phyloP scores from a whole-genome alignment of 2,329 filamentous ascomycete species.

The Ceratocystiopsis minuta region DNA sequence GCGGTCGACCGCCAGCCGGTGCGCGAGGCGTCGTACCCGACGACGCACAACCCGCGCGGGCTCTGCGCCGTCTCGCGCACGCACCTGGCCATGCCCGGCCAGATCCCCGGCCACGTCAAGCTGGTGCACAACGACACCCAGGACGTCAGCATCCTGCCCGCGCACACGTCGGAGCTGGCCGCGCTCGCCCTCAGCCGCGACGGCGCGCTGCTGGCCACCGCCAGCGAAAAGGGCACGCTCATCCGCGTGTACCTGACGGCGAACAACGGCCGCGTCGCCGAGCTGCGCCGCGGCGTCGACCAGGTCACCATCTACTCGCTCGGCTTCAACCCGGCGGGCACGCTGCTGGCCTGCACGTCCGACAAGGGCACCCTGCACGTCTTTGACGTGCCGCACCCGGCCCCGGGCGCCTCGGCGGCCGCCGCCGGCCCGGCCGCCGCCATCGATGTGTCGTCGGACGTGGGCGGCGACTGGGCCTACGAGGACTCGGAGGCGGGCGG shows the following conservation, averaged over 20 bases:
- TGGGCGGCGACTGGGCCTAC: constrained; percentile 8
- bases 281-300: constrained; percentile 71
- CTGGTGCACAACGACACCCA: constrained; percentile 60
- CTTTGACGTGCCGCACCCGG: constrained; percentile 57
- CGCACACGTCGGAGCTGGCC: constrained; percentile 62
- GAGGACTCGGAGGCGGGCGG: constrained; percentile 7
- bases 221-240: constrained; percentile 80
- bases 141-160: constrained; percentile 85
- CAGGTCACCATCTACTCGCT: constrained; percentile 74
- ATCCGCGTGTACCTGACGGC: constrained; percentile 69
- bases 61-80: constrained; percentile 61
- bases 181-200: constrained; percentile 67
- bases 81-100: constrained; percentile 65
- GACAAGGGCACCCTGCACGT: constrained; percentile 94
- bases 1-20: constrained; percentile 55
- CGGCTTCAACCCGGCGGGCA: constrained; percentile 67
- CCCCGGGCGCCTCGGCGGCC: not conserved
- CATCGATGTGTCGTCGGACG: not conserved
- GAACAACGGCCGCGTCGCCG: constrained; percentile 63
- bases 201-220: constrained; percentile 68
- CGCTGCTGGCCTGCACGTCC: constrained; percentile 74
- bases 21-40: constrained; percentile 62
- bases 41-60: constrained; percentile 66
- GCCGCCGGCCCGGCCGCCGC: not conserved
- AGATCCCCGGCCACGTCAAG: constrained; percentile 75